A percentile compares a stretch with the other conserved stretches of the same genome.
These are phyloP conservation scores for Gamsiella multidivaricata DNA, from an alignment of 192 early-diverging fungal genomes.

Conservation along the genomic window DNA sequence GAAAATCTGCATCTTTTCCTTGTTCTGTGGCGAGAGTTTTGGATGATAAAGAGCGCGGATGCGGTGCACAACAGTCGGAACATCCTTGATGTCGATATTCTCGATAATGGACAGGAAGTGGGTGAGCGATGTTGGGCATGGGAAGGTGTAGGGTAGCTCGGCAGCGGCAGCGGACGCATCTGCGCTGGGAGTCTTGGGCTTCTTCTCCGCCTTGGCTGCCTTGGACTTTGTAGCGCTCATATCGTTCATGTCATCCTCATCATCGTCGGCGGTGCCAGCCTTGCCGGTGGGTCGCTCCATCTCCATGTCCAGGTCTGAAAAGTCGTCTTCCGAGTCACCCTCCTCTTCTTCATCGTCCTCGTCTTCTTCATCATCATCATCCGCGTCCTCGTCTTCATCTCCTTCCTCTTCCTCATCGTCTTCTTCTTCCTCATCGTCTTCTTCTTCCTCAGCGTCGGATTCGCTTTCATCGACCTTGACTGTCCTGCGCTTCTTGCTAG, in stretches of 20 bases:
- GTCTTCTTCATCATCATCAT: constrained; percentile 35
- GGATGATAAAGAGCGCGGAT: constrained; percentile 87
- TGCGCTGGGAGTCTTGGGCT: constrained; percentile 27
- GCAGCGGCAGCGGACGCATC: constrained; percentile 42
- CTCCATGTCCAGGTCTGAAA: constrained; percentile 59
- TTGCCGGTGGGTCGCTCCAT: constrained; percentile 47
- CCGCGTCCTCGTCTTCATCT: constrained; percentile 26
- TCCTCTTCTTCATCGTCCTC: constrained; percentile 57
- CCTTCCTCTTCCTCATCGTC: constrained; percentile 53
- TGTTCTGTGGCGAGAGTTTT: constrained; percentile 85
- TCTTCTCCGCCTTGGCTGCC: constrained; percentile 26
- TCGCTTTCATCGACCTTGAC: constrained; percentile 44
- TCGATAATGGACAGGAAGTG: constrained; percentile 77
- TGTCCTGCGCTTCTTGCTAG: constrained; percentile 45
- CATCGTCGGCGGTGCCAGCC: constrained; percentile 34
- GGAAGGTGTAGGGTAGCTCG: constrained; percentile 88
- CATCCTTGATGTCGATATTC: constrained; percentile 72
- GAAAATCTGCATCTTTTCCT: constrained; percentile 74
- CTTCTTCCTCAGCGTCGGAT: constrained; percentile 48
- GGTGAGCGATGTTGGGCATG: constrained; percentile 77
- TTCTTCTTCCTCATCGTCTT: constrained; percentile 40
- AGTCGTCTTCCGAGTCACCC: constrained; percentile 56
- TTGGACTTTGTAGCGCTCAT: constrained; percentile 37
- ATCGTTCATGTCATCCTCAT: constrained; percentile 66
- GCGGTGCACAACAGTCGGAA: constrained; percentile 79